Base-by-base conservation (phyloP, 768 basidiomycete species). In the Lepiota venenata region DNA sequence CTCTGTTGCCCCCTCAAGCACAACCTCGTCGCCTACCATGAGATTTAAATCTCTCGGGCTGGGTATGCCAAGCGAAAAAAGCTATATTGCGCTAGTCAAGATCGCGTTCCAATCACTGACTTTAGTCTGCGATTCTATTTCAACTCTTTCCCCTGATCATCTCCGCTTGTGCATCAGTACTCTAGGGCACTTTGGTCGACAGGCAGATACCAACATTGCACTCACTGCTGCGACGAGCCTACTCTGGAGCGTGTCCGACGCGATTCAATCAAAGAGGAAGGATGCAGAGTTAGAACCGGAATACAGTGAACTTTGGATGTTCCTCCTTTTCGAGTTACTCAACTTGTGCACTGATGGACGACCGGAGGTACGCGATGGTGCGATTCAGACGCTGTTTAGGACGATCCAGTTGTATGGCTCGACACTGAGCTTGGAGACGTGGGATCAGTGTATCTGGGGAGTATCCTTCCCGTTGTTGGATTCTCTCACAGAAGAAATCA, bases 161-260 rank as follows among this genome's bases (percentile, higher is more conserved):
- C 82, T 98, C 20, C 86, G 87, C 7, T 76, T 91, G 8, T 98
- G 94, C 61, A 96, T 98, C 69, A 82, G 78, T 57, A 95, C 96
- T 4, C 76, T 99, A 0, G 92, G 92, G 4, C 86, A 88, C 51
- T 99, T 96, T 68, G 94, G 95, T 7, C 81, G 87, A 15, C 96
- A 98, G 63, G 80, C 84, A 0, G 97, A 98, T 59, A 95, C 96
- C 37, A 99, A 99, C 61, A 96, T 99, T 52, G 91, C 94, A 1
- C 72, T 99, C 52, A 96, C 96, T 1, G 92, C 93, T 0, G 93
- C 95, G 0, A 93, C 93, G 55, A 93, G 92, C 50, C 71, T 98
- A 2, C 74, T 99, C 4, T 98, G 96, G 96, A 88, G 91, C 56
- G 91, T 99, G 0, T 97, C 95, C 0, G 96, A 99, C 65, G 89